Evolutionary conservation across 2,329 filamentous ascomycete species (phyloP), one percentile per base, ranked within the genome.

Genomic region (Fusarium mundagurra): DNA sequence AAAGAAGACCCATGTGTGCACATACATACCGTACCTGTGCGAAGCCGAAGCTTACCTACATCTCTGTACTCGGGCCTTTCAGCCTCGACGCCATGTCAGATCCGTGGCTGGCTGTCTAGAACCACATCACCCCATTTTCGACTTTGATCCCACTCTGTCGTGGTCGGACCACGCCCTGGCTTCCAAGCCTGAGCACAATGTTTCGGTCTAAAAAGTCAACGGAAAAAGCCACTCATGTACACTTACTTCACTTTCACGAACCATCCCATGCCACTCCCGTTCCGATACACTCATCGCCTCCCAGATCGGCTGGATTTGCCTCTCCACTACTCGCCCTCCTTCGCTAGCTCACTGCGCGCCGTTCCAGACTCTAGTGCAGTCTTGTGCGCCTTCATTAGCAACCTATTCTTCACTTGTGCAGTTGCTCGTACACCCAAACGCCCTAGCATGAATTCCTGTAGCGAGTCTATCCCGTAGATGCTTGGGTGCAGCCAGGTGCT

Each of bases 351-450:
- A n/a, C 27, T 71, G 41, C 62, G 50, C 41, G 51, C 67, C 51
- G 62, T 67, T 71, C 67, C 51, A 71, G 69, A 33, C 57, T 57
- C 39, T 67, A 71, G 48, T 34, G 54, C 27, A 57, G 48, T 50
- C 43, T 43, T 41, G 51, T 43, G 50, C 48, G 33, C 44, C 41
- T 34, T 41, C 34, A 20, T 43, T 13, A 36, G 24, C 47, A 36
- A 24, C 58, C 36, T 47, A 18, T 44, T 44, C 45, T 29, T 38
- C 55, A 57, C 69, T 69, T 64, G 54, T 60, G 45, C 27, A 59
- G 44, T 69, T 73, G 53, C 66, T 61, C 53, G 61, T 73, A 65
- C 59, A 70, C 61, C 70, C 43, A 73, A 62, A 67, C 66, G 71
- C 71, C 71, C 51, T 38, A 53, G 31, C 45, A 54, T 45, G 33